Conservation (phyloP, 257 asterid species). For the Przewalskia tangutica region DNA sequence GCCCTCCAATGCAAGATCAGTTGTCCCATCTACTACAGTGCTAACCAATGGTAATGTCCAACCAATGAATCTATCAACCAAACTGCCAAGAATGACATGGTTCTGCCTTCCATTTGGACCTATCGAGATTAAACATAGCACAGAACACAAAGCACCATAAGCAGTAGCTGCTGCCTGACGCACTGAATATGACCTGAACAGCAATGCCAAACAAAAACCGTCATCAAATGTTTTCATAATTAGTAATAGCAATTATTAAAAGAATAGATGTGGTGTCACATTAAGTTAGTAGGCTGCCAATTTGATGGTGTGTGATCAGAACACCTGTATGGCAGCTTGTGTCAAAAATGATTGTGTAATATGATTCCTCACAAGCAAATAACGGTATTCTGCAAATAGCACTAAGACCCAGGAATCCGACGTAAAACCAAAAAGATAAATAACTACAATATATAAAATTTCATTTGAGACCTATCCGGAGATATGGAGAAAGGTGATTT, state of each 20-base stretch:
- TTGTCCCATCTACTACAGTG: constrained; percentile 41
- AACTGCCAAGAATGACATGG: constrained; percentile 54
- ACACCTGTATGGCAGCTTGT: not conserved
- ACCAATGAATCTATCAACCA: constrained; percentile 76
- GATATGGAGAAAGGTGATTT: not conserved
- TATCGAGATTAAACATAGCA: constrained; percentile 50
- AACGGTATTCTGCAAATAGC: not conserved
- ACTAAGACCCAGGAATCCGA: not conserved
- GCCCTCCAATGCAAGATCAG: constrained; percentile 78
- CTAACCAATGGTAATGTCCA: constrained; percentile 82
- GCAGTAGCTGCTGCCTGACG: constrained; percentile 89
- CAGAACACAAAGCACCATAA: constrained; percentile 82
- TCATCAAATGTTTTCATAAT: not conserved
- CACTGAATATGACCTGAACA: constrained; percentile 64
- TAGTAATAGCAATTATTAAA: not conserved
- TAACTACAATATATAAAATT: not conserved
- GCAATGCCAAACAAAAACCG: constrained; percentile 1
- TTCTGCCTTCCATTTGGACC: constrained; percentile 86
- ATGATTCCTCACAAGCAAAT: not conserved
- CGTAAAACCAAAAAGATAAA: not conserved
- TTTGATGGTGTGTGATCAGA: not conserved
- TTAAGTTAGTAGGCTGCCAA: not conserved
- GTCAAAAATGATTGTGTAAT: not conserved
- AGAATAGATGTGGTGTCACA: not conserved
- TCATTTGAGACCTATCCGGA: not conserved